Evolutionary conservation across 2,329 filamentous ascomycete species (phyloP), one percentile per base, ranked within the genome.

Genomic region (Niveomyces coronatus): DNA sequence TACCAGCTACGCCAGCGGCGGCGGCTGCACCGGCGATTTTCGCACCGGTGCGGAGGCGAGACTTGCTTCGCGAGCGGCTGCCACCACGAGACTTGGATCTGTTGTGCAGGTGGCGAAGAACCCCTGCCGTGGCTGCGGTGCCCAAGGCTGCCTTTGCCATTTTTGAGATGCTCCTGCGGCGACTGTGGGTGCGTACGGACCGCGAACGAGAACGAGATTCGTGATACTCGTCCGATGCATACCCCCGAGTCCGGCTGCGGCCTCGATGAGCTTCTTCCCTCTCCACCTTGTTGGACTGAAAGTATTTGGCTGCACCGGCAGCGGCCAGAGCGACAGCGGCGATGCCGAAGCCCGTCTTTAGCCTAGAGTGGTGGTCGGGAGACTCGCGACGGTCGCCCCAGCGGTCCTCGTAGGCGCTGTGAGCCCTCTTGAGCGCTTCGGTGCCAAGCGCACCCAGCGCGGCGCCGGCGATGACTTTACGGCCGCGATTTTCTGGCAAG

Each of bases 231-330:
- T 53, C 50, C 2, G 64, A 67, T 41, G 63, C 47, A 27, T 59
- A 57, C 26, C 58, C 54, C 27, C 71, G 64, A 29, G 60, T 65
- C 22, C 70, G 65, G 48, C 68, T 70, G 31, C 75, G 70, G 9
- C 76, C 76, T 35, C 76, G 70, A 20, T 45, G 60, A 11, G 65
- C 54, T 48, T 79, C 75, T 45, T 78, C 76, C 49, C 70, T 74
- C 31, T 79, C 72, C 31, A 70, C 55, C 50, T 74, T 77, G 55
- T 66, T 72, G 47, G 70, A 67, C 45, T 78, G 70, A 52, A 74
- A 71, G 49, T 78, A 79, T 51, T 79, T 79, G 44, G 74, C 68
- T 5, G 76, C 76, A n/a, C 76, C 76, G 4, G 76, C 75, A 15
- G 77, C 72, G 7, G 76, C 76, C 17, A 80, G 63, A 13, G 75